phyloP scores from a whole-genome alignment of 257 asterid species.

The Capsicum chinense region DNA sequence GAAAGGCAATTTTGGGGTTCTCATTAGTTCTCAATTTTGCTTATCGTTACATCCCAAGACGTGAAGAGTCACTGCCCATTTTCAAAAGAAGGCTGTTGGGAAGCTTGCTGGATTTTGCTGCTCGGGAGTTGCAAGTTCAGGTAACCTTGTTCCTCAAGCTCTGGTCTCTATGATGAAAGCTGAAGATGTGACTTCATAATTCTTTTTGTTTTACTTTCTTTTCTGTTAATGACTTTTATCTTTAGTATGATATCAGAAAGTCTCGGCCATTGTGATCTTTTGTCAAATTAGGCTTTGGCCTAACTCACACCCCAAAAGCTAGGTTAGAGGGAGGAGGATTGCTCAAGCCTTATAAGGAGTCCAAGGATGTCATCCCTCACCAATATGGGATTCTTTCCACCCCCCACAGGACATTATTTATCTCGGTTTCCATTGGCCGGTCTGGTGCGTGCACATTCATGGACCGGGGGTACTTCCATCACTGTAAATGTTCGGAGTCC shows the following conservation, averaged over 20 bases:
- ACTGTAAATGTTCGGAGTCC: background rate
- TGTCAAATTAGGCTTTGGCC: background rate
- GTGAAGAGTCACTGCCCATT: conserved; percentile 91
- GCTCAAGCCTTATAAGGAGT: background rate
- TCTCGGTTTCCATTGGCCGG: background rate
- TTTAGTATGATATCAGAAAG: background rate
- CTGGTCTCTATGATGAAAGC: conserved; percentile 32
- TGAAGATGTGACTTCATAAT: conserved; percentile 31
- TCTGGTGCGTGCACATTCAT: background rate
- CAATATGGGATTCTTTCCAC: background rate
- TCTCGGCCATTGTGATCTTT: background rate
- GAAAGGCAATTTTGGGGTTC: conserved; percentile 8
- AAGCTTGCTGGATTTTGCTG: conserved; percentile 91
- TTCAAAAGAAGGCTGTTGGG: conserved; percentile 96
- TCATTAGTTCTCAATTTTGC: conserved; percentile 27
- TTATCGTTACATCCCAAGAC: conserved; percentile 53
- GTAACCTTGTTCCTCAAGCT: conserved; percentile 46
- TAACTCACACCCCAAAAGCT: background rate
- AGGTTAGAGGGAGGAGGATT: background rate
- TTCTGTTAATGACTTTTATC: background rate
- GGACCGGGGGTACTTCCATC: background rate
- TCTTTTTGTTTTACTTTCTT: conserved; percentile 25
- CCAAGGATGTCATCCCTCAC: background rate
- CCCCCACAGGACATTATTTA: background rate
- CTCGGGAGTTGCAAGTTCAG: conserved; percentile 94